Evolutionary conservation across 495 filamentous ascomycete genomes (phyloP).

Genomic region (Hypoxylon fragiforme): DNA sequence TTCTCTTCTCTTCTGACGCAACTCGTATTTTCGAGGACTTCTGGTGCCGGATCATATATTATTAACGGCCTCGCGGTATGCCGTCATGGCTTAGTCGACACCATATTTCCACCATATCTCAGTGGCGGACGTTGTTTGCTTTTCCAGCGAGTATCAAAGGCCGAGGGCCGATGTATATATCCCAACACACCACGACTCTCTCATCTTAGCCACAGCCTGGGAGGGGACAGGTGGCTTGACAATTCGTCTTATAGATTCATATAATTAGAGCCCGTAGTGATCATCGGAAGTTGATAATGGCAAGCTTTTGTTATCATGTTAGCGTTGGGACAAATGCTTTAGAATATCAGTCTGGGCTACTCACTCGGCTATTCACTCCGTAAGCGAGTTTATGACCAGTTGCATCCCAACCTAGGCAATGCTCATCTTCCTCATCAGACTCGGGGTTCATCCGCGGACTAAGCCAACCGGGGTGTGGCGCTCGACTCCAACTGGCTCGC

Average conservation of each 20-base stretch:
- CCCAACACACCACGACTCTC: no score
- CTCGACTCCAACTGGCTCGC: constrained; percentile 63
- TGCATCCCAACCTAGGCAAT: constrained; percentile 74
- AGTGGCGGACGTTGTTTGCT: no score
- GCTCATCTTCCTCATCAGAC: constrained; percentile 52
- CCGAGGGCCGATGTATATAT: no score
- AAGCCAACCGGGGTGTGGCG: constrained; percentile 52
- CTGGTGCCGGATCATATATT: not conserved
- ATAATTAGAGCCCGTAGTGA: not conserved
- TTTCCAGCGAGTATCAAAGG: no score
- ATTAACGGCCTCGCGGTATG: not conserved
- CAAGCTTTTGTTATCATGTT: constrained; percentile 49
- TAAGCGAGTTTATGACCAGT: constrained; percentile 76
- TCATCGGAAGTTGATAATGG: constrained; percentile 52
- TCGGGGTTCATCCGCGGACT: constrained; percentile 51
- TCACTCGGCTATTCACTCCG: constrained; percentile 69
- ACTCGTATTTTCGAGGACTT: not conserved
- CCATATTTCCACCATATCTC: no score
- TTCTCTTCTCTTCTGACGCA: not conserved
- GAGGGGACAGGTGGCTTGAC: no score
- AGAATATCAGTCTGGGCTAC: constrained; percentile 23
- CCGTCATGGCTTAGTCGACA: not conserved
- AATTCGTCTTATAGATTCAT: no score
- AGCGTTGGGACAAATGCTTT: no score
- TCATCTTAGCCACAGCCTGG: no score